These are phyloP conservation scores for Penicillium egyptiacum DNA, from an alignment of 495 filamentous ascomycete species.

Conservation along the genomic window DNA sequence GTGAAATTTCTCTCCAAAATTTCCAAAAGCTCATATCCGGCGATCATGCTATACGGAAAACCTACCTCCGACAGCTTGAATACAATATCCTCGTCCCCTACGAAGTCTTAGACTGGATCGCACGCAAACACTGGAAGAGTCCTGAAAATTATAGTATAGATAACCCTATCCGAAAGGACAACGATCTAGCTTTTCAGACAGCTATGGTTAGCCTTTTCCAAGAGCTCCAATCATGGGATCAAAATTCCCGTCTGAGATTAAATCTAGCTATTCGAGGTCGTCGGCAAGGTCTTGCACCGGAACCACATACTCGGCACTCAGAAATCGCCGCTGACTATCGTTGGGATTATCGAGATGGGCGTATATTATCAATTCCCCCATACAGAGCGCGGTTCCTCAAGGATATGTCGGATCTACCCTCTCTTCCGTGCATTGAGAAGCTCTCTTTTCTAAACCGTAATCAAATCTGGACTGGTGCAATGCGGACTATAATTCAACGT, in stretches of 20 bases:
- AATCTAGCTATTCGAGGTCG: not conserved
- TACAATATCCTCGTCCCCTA: slow-evolving; percentile 3
- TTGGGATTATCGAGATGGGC: not conserved
- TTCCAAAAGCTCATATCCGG: slow-evolving; percentile 6
- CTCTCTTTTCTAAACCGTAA: too few species aligned
- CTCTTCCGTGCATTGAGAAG: too few species aligned
- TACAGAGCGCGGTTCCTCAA: not conserved
- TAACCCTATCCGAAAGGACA: not conserved
- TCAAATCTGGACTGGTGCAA: not conserved
- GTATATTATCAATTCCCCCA: not conserved
- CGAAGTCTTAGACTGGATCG: not conserved
- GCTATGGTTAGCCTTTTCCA: not conserved
- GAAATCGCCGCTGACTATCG: not conserved
- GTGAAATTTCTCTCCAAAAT: not conserved
- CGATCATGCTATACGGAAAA: slow-evolving; percentile 1
- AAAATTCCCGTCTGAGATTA: not conserved
- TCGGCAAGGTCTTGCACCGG: not conserved
- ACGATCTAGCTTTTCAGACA: slow-evolving; percentile 1
- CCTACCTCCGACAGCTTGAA: not conserved
- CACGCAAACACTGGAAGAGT: not conserved
- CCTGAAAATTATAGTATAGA: not conserved
- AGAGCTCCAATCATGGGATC: not conserved
- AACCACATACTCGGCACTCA: not conserved
- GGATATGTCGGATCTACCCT: too few species aligned
- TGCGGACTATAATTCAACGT: slow-evolving; percentile 3